These are phyloP conservation scores for Globisporangium yorkense DNA, from an alignment of 352 stramenopile species.

Conservation along the genomic window DNA sequence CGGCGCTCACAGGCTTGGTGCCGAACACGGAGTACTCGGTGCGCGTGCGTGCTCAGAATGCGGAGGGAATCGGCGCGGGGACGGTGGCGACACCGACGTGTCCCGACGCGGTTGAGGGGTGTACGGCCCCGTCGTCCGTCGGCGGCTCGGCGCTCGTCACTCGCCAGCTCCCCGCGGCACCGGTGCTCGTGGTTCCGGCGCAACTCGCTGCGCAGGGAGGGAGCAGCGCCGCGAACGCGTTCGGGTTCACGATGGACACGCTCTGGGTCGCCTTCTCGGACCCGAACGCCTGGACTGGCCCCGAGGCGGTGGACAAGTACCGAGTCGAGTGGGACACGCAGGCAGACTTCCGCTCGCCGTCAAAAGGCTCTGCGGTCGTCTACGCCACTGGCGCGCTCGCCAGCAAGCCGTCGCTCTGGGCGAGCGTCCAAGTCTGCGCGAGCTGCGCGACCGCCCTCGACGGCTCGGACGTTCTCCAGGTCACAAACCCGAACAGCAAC, in stretches of 20 bases:
- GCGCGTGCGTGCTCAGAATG: conserved; percentile 80
- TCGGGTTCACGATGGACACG: conserved; percentile 60
- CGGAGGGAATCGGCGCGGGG: conserved; percentile 61
- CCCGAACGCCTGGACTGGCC: conserved; percentile 61
- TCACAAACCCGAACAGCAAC: conserved; percentile 24
- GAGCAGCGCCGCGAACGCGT: conserved; percentile 30
- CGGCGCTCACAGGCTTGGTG: conserved; percentile 24
- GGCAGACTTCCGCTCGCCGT: conserved; percentile 47
- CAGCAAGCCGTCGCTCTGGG: conserved; percentile 37
- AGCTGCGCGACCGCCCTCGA: conserved; percentile 39
- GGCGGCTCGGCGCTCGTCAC: conserved; percentile 31
- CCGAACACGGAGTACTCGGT: conserved; percentile 71
- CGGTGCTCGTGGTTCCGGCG: conserved; percentile 35
- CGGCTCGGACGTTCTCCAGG: conserved; percentile 17
- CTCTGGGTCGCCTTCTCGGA: conserved; percentile 59
- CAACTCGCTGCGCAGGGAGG: conserved; percentile 30
- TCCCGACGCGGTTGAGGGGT: conserved; percentile 79
- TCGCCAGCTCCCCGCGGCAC: conserved; percentile 48
- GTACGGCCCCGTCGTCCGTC: conserved; percentile 19
- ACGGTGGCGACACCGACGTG: conserved; percentile 82
- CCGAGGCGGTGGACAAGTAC: conserved; percentile 82
- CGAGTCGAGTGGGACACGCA: conserved; percentile 88
- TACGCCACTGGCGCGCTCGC: conserved; percentile 7
- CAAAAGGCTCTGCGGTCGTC: conserved; percentile 33
- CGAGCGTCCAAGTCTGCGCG: conserved; percentile 29